Evolutionary conservation across 768 basidiomycete species (phyloP).

Genomic region (Phylloporus sp.): DNA sequence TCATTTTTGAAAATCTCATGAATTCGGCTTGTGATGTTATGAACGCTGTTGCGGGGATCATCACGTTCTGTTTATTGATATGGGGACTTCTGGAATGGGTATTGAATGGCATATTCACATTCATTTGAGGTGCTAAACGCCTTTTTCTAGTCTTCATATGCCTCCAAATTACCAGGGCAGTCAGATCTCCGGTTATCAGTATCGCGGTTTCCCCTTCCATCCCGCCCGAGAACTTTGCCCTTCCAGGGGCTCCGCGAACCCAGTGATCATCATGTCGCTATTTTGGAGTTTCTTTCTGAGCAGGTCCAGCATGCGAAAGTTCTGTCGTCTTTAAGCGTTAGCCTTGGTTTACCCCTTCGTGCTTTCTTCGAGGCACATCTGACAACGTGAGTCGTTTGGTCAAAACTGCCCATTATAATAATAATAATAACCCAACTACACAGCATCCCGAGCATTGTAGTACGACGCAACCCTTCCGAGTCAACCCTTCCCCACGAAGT

Average conservation of each 20-base stretch:
- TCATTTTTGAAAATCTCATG: slow-evolving; percentile 2
- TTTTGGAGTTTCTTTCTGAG: slow-evolving; percentile 26
- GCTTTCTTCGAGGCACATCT: slow-evolving; percentile 20
- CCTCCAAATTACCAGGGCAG: slow-evolving; percentile 4
- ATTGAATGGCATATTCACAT: neutral
- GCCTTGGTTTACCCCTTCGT: slow-evolving; percentile 20
- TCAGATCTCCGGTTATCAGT: neutral
- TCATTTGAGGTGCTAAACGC: slow-evolving; percentile 4
- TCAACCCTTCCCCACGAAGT: neutral
- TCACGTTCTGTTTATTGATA: slow-evolving; percentile 18
- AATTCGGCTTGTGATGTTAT: slow-evolving; percentile 12
- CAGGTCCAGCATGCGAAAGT: slow-evolving; percentile 29
- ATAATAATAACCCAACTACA: neutral
- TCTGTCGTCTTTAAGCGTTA: slow-evolving; percentile 18
- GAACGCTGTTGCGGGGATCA: slow-evolving; percentile 8
- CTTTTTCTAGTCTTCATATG: slow-evolving; percentile 13
- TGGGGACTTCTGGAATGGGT: slow-evolving; percentile 27
- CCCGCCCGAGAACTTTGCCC: slow-evolving; percentile 1
- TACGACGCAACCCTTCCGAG: neutral
- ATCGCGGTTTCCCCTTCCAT: slow-evolving; percentile 11
- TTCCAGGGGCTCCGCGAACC: slow-evolving; percentile 5
- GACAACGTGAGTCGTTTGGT: slow-evolving; percentile 12
- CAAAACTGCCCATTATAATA: neutral
- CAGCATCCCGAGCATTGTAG: slow-evolving; percentile 12
- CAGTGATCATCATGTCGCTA: slow-evolving; percentile 14